phyloP scores from a whole-genome alignment of 2,329 filamentous ascomycete species.

The Neofusicoccum sp. region DNA sequence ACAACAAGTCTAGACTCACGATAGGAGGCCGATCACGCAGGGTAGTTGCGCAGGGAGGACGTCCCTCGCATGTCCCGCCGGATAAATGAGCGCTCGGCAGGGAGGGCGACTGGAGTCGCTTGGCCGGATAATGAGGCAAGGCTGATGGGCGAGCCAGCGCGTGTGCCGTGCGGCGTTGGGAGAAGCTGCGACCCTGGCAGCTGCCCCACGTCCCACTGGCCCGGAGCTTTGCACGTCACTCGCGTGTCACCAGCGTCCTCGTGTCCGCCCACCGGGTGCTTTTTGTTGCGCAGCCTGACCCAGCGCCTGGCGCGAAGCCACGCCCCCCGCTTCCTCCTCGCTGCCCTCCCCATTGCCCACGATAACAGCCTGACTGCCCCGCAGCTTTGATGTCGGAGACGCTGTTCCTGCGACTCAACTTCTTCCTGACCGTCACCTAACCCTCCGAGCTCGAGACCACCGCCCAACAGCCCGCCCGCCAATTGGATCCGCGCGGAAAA shows the following conservation, averaged over 20 bases:
- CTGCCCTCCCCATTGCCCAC: not conserved
- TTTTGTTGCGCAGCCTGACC: not conserved
- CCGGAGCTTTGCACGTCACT: conserved; percentile 1
- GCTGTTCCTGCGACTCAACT: not conserved
- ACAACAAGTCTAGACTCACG: conserved; percentile 3
- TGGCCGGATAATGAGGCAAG: not conserved
- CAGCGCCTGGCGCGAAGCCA: not conserved
- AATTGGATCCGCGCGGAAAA: not conserved
- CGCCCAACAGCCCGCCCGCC: not conserved
- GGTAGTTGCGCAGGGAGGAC: not conserved
- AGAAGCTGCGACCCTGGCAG: not conserved
- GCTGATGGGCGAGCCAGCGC: not conserved
- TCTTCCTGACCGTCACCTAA: conserved; percentile 14
- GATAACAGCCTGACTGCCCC: not conserved
- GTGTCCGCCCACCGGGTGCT: conserved; percentile 1
- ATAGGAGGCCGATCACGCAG: not conserved
- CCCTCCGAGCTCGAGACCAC: not conserved
- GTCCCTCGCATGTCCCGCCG: not conserved
- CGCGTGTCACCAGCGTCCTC: not conserved
- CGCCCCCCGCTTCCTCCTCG: not conserved
- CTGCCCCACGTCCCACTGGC: not conserved
- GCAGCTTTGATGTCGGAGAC: conserved; percentile 10
- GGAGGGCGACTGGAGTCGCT: not conserved
- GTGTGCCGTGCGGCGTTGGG: no score
- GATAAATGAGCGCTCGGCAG: not conserved